Evolutionary conservation across 2,329 filamentous ascomycete species (phyloP), one percentile per base, ranked within the genome.

Genomic region (Metarhizium rileyi): DNA sequence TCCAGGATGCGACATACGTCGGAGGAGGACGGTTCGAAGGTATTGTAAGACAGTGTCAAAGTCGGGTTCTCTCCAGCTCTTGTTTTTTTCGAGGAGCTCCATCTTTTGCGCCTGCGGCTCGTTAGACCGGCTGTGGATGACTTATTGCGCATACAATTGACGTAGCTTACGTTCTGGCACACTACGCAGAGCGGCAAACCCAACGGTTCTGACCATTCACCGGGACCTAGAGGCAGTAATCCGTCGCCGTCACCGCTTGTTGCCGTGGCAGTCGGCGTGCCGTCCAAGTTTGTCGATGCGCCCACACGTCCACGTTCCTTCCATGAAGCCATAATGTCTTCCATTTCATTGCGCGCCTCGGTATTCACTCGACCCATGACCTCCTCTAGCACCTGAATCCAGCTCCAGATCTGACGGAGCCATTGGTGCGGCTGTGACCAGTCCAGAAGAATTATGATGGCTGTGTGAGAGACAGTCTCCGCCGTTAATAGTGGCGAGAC

Each of bases 31-130:
- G 0, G 93, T 97, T 56, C 93, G 81, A 61, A 98, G 72, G 64
- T 90, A 95, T 63, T 98, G 93, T 52, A 96, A 76, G 41, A 98
- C 87, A 57, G 93, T 90, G 65, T 98, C 93, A 61, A 98, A 98
- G 59, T 95, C 86, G 57, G 94, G 89, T 67, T 98, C 93, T 67
- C 90, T 91, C 90, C 91, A 98, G 14, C 86, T 83, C 52, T 90
- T 83, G 46, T 89, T 90, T 65, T 87, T 89, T 68, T 97, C 93
- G 51, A 98, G 68, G 36, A 81, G 79, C 62, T 97, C 90, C 66
- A 97, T 95, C 65, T 87, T 90, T 67, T 95, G 88, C 14, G 89
- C 80, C 84, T 89, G 56, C 7, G 18, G 38, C 5, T 38, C 47
- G 51, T 61, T 61, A 58, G 50, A 3, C 7, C n/a, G 7, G 3